Evolutionary conservation across 2,329 filamentous ascomycete species (phyloP).

Genomic region (Stachybotrys chlorohalonatus): DNA sequence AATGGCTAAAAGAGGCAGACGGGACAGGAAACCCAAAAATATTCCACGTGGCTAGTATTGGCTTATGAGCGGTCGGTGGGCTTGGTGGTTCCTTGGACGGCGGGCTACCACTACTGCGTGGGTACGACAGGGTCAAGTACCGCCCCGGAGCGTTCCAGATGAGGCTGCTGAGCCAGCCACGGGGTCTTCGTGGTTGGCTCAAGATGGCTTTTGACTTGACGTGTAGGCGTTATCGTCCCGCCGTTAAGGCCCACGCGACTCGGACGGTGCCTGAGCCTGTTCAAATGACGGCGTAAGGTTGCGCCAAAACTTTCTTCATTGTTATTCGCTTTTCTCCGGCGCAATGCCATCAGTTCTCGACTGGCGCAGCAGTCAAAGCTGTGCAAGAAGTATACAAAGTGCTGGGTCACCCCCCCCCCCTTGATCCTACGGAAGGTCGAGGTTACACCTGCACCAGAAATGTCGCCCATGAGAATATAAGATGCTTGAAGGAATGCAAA

Average conservation of each 20-base stretch:
- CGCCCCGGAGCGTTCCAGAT: not conserved
- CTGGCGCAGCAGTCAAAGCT: too few relatives aligned
- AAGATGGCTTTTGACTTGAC: not conserved
- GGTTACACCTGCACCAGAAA: not conserved
- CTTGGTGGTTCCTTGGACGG: not conserved
- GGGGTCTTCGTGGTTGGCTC: not conserved
- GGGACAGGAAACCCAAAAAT: not conserved
- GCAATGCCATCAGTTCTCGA: too few relatives aligned
- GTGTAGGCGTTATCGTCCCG: too few relatives aligned
- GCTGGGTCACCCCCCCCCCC: too few relatives aligned
- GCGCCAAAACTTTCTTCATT: too few relatives aligned
- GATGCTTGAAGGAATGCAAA: too few relatives aligned
- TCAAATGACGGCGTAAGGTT: not conserved
- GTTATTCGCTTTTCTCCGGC: too few relatives aligned
- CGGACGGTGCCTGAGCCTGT: not conserved
- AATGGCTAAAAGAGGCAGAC: not conserved
- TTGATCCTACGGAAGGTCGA: not conserved
- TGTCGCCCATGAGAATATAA: too few relatives aligned
- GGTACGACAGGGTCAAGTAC: not conserved
- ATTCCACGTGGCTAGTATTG: not conserved
- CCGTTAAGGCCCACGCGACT: not conserved
- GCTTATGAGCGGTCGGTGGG: not conserved
- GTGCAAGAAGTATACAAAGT: too few relatives aligned
- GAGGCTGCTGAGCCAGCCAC: not conserved
- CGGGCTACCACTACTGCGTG: not conserved